Evolutionary conservation across 495 filamentous ascomycete species (phyloP).

Genomic region (Beverwykella pulmonaria): DNA sequence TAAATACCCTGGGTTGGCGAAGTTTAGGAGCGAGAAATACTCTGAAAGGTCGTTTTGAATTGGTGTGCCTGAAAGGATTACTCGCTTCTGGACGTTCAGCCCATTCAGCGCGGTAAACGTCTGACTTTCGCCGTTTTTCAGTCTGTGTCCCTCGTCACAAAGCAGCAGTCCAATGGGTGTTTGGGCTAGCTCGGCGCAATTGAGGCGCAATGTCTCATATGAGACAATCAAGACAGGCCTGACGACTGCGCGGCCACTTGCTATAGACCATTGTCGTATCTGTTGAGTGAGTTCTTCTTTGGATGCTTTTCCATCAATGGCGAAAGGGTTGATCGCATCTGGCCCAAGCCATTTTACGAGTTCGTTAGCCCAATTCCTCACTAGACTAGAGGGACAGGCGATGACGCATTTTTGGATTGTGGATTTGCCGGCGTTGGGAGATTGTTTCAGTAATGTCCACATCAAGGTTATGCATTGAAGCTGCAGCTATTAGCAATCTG

Average conservation of each 20-base stretch:
- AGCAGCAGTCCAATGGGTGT: conserved; percentile 89
- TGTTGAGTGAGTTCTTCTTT: conserved; percentile 91
- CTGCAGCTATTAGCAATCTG: conserved; percentile 52
- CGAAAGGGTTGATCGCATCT: conserved; percentile 90
- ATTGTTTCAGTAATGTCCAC: conserved; percentile 97
- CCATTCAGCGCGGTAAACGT: conserved; percentile 89
- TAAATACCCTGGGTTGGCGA: conserved; percentile 91
- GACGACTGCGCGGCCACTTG: conserved; percentile 84
- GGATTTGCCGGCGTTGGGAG: conserved; percentile 86
- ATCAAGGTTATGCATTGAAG: conserved; percentile 79
- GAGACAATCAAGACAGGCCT: conserved; percentile 99
- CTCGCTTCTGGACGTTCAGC: conserved; percentile 85
- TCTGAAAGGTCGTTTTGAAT: conserved; percentile 98
- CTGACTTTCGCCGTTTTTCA: conserved; percentile 96
- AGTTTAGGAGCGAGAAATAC: conserved; percentile 94
- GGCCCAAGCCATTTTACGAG: conserved; percentile 91
- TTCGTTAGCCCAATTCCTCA: conserved; percentile 98
- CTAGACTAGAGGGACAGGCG: conserved; percentile 95
- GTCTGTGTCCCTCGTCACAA: conserved; percentile 97
- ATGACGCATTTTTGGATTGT: conserved; percentile 98
- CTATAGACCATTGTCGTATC: conserved; percentile 91
- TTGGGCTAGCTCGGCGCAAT: conserved; percentile 83
- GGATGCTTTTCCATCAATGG: conserved; percentile 92
- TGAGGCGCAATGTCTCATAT: conserved; percentile 91
- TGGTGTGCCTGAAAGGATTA: conserved; percentile 95